Conservation (phyloP, 352 stramenopile species). For the Pythium phragmitis region DNA sequence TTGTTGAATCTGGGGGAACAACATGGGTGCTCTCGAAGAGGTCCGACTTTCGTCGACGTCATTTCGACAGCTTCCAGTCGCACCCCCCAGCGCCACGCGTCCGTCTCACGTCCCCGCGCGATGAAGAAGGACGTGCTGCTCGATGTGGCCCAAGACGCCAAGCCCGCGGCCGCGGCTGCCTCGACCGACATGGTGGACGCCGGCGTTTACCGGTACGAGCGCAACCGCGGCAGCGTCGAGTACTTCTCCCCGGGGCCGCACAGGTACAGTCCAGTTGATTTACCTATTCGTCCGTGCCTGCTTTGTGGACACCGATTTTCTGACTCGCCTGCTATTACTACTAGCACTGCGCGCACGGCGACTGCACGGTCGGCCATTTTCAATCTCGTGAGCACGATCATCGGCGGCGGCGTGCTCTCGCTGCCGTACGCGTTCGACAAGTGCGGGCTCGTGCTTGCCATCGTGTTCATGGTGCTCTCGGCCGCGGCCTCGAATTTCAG, state of each 20-base stretch:
- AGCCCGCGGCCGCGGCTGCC: neutral
- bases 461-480: slow-evolving; percentile 76
- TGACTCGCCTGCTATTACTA: slow-evolving; percentile 1
- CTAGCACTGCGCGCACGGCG: slow-evolving; percentile 53
- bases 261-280: slow-evolving; percentile 25
- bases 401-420: slow-evolving; percentile 83
- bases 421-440: slow-evolving; percentile 88
- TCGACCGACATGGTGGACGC: slow-evolving; percentile 44
- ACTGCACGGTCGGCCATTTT: slow-evolving; percentile 78
- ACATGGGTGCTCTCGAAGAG: slow-evolving; percentile 11
- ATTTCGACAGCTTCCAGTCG: neutral
- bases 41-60: neutral
- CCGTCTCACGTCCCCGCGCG: neutral
- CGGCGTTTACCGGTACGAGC: slow-evolving; percentile 77
- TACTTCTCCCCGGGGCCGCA: slow-evolving; percentile 76
- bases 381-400: slow-evolving; percentile 89
- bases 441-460: slow-evolving; percentile 77
- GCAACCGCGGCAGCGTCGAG: slow-evolving; percentile 63
- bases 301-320: too few species aligned
- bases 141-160: slow-evolving; percentile 15
- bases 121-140: slow-evolving; percentile 20
- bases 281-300: neutral
- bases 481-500: slow-evolving; percentile 80
- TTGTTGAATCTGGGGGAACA: slow-evolving; percentile 7
- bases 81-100: neutral